phyloP scores from a whole-genome alignment of 352 stramenopile genomes.

The Globisporangium spinosum region DNA sequence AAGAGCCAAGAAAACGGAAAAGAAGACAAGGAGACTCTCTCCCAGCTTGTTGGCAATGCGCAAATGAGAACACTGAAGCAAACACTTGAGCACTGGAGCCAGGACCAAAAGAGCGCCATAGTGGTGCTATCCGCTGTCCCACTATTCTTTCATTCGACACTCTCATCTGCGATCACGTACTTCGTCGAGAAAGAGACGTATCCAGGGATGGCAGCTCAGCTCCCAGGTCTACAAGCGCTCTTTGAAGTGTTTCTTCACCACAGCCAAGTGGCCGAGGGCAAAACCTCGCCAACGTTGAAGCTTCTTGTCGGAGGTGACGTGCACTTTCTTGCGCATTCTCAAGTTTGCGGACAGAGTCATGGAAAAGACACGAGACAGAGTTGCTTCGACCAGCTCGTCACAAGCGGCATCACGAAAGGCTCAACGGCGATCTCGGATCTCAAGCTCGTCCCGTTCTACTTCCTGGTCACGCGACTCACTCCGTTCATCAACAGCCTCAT shows the following conservation, averaged over 20 bases:
- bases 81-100: constrained; percentile 21
- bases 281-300: constrained; percentile 12
- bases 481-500: constrained; percentile 25
- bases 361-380: neutral
- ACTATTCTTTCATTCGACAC: constrained; percentile 63
- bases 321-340: constrained; percentile 50
- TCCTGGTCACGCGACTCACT: constrained; percentile 36
- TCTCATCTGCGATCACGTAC: constrained; percentile 47
- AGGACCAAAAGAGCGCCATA: constrained; percentile 17
- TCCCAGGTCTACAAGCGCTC: constrained; percentile 31
- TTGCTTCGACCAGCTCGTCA: constrained; percentile 65
- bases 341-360: constrained; percentile 29
- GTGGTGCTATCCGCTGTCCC: constrained; percentile 55
- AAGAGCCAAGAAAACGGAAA: neutral
- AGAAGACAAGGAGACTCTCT: neutral
- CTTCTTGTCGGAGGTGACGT: constrained; percentile 64
- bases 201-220: constrained; percentile 39
- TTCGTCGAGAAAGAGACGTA: constrained; percentile 63
- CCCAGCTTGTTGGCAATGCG: constrained; percentile 28
- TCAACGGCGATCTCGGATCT: constrained; percentile 54
- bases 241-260: constrained; percentile 34
- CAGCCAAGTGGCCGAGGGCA: constrained; percentile 9
- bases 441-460: constrained; percentile 60
- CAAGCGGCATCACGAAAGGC: constrained; percentile 53
- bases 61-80: constrained; percentile 24